Evolutionary conservation across 345 rosid genomes (phyloP).

Genomic region (Hirschfeldia incana): DNA sequence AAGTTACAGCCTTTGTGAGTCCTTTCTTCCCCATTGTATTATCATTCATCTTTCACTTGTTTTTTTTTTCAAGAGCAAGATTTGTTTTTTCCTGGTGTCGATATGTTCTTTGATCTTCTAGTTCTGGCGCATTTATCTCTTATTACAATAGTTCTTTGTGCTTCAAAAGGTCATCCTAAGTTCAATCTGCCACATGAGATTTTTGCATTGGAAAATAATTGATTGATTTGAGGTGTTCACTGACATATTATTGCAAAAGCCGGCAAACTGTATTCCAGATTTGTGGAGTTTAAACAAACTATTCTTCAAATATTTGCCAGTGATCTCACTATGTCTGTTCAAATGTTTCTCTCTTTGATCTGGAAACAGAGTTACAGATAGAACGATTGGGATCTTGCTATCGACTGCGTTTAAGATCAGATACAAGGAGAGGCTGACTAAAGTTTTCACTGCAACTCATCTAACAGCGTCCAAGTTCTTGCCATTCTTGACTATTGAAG

Average conservation of each 20-base stretch:
- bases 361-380: conserved; percentile 57
- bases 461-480: conserved; percentile 59
- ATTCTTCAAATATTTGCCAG: not conserved
- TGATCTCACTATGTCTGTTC: not conserved
- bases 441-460: conserved; percentile 72
- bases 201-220: not conserved
- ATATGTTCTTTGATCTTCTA: not conserved
- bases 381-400: conserved; percentile 66
- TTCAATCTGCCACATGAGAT: not conserved
- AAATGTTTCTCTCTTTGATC: not conserved
- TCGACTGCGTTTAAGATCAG: conserved; percentile 69
- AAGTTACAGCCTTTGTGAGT: conserved; percentile 70
- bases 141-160: not conserved
- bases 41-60: not conserved
- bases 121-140: not conserved
- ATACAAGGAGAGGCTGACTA: conserved; percentile 73
- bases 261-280: not conserved
- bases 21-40: not conserved
- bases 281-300: not conserved
- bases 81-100: not conserved
- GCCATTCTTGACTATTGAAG: conserved; percentile 56
- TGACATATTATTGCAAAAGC: not conserved
- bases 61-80: not conserved
- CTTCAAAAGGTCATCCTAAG: not conserved
- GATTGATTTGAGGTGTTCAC: not conserved